Conservation (phyloP, 179 eudicot species). For the Vitellaria paradoxa region DNA sequence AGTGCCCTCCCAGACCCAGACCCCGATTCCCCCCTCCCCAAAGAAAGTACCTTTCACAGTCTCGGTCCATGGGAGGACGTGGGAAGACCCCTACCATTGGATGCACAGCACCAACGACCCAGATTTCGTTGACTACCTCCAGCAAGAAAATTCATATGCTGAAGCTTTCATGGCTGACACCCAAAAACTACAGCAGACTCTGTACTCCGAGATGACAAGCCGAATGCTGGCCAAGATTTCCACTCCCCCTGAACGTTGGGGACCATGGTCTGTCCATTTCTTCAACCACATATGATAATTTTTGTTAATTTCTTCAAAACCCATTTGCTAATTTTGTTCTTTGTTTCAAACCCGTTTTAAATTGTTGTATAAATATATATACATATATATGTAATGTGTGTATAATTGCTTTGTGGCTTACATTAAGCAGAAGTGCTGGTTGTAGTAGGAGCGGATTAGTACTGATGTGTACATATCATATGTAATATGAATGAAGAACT, state of each 20-base stretch:
- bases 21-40: slow-evolving; percentile 46
- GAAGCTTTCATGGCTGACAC: slow-evolving; percentile 75
- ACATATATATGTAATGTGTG: background rate
- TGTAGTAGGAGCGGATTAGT: background rate
- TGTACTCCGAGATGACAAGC: slow-evolving; percentile 59
- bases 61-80: slow-evolving; percentile 57
- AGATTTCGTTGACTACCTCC: slow-evolving; percentile 54
- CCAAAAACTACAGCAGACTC: slow-evolving; percentile 30
- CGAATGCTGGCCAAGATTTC: slow-evolving; percentile 54
- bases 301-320: background rate
- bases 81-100: slow-evolving; percentile 93
- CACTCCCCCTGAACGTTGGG: slow-evolving; percentile 84
- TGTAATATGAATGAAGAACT: background rate
- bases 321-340: background rate
- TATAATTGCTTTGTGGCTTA: background rate
- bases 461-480: background rate
- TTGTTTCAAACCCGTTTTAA: no score
- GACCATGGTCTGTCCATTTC: slow-evolving; percentile 61
- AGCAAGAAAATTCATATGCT: slow-evolving; percentile 68
- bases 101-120: slow-evolving; percentile 80
- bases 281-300: slow-evolving; percentile 16
- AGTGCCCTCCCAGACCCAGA: slow-evolving; percentile 19
- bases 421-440: background rate
- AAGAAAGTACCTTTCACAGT: slow-evolving; percentile 62
- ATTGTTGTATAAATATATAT: background rate